Base-by-base conservation (phyloP, 805 yeast genomes). In the Candida mattraensis region DNA sequence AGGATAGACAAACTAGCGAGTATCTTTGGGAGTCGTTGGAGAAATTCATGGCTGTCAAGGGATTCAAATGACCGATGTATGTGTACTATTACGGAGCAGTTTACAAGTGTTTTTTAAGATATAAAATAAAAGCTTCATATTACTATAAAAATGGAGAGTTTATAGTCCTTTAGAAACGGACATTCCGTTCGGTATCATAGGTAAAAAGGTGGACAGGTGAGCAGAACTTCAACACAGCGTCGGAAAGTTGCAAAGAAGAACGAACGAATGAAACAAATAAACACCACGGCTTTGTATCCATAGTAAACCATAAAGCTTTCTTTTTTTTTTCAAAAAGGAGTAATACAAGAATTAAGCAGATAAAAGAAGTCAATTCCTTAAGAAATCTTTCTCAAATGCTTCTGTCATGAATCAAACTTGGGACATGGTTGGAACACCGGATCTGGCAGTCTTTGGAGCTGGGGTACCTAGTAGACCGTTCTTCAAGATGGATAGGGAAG, bases 341-440 rank as follows among this genome's bases (percentile, higher is more conserved):
- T n/a, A n/a, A 25, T 18, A 24, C 37, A 28, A 33, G 26, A 27
- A 28, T 28, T 28, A 16, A 27, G 31, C 17, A 15, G 18, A 33
- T 24, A 27, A 33, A 24, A 16, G 16, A 24, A 24, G 13, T n/a
- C 27, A 24, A 24, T 8, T 24, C 10, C 10, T 21, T 21, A 9
- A 9, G 23, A n/a, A n/a, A n/a, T n/a, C n/a, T n/a, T n/a, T n/a
- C n/a, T n/a, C n/a, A n/a, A n/a, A n/a, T n/a, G 17, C 28, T 19
- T 18, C 32, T 16, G 24, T 5, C 12, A n/a, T 5, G 12, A 24
- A 16, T 74, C 77, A 87, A 60, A 85, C 95, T 73, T 86, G 93
- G 44, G 95, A 78, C 74, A 85, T 80, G 58, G 94, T 77, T 68
- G 95, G 95, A 34, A 87, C 84, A 63, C 95, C 95, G 42, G 87